Conservation (phyloP, 345 rosid genomes). For the Syzygium grande region DNA sequence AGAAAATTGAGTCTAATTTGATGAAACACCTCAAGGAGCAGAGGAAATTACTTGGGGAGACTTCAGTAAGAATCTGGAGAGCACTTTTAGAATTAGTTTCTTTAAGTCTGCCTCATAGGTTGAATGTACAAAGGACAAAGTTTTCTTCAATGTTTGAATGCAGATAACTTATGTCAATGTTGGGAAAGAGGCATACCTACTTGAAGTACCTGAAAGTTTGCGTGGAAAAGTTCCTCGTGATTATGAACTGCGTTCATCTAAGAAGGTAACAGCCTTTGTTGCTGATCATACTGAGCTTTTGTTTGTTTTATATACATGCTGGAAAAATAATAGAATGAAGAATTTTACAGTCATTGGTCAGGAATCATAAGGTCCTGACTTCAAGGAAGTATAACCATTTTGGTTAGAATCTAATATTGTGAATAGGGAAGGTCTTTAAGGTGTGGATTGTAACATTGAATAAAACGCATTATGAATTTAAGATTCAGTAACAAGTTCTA, state of each 20-base stretch:
- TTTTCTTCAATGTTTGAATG: constrained; percentile 9
- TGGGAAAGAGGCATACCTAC: constrained; percentile 80
- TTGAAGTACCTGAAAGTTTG: constrained; percentile 86
- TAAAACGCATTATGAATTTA: background rate
- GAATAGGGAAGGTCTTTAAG: background rate
- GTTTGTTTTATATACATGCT: background rate
- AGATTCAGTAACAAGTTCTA: background rate
- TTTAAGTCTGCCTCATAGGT: background rate
- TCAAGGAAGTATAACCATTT: background rate
- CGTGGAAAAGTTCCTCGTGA: constrained; percentile 64
- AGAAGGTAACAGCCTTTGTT: constrained; percentile 46
- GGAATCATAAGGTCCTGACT: background rate
- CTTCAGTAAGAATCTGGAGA: constrained; percentile 40
- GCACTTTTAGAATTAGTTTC: constrained; percentile 2
- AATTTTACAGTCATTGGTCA: background rate
- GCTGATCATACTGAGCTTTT: background rate
- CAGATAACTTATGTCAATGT: constrained; percentile 86
- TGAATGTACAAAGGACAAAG: background rate
- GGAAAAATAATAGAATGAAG: background rate
- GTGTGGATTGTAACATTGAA: background rate
- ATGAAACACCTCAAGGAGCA: constrained; percentile 83
- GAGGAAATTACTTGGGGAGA: constrained; percentile 65
- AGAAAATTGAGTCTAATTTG: constrained; percentile 58
- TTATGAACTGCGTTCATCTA: constrained; percentile 91
- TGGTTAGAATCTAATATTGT: background rate